A percentile compares a stretch with the other conserved stretches of the same genome.
Conservation (phyloP, 495 filamentous ascomycete genomes). For the Platismatia glauca region DNA sequence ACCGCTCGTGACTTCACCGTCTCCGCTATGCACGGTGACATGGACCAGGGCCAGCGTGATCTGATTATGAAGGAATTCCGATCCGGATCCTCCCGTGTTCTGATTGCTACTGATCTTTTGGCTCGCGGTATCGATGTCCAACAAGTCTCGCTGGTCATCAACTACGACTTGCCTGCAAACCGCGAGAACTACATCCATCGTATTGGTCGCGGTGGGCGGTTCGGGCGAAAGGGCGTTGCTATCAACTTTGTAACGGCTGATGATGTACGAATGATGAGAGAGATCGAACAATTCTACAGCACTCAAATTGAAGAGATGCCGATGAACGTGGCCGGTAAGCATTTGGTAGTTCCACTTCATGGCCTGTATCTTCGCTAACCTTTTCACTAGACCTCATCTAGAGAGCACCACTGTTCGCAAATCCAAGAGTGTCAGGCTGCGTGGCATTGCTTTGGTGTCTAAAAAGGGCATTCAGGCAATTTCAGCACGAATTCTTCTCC, state of each 20-base stretch:
- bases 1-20: conserved; percentile 97
- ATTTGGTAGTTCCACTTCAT: neutral
- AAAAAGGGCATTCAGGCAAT: conserved; percentile 7
- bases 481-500: conserved; percentile 5
- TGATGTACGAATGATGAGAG: conserved; percentile 97
- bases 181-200: conserved; percentile 99
- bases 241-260: conserved; percentile 99
- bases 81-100: conserved; percentile 90
- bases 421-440: neutral
- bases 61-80: conserved; percentile 99
- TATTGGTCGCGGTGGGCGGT: conserved; percentile 97
- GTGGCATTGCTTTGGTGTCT: conserved; percentile 8
- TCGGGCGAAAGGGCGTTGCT: conserved; percentile 98
- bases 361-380: conserved; percentile 6
- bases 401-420: neutral
- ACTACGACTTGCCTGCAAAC: conserved; percentile 97
- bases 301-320: conserved; percentile 57
- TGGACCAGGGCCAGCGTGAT: conserved; percentile 95
- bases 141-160: conserved; percentile 98
- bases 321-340: conserved; percentile 50
- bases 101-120: conserved; percentile 95
- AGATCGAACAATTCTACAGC: conserved; percentile 73
- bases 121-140: conserved; percentile 99
- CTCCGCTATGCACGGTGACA: conserved; percentile 98
- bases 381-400: conserved; percentile 44